Evolutionary conservation across 73 alveolate species (phyloP), one percentile per base, ranked within the genome.

Genomic region (Paramecium primaurelia): DNA sequence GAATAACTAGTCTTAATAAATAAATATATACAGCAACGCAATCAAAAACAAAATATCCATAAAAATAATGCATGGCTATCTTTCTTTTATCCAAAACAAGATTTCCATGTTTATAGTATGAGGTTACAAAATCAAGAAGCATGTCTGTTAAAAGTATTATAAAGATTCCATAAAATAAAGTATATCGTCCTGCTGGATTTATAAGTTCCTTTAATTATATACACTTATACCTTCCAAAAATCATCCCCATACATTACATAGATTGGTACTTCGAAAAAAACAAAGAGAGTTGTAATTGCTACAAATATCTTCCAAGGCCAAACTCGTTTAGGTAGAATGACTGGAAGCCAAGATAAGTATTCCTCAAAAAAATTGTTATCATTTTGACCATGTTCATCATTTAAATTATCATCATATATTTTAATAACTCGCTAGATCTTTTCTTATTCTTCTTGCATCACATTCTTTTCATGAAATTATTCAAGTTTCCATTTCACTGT

Each of bases 31-130:
- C 73, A 14, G 91, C 91, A 4, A 80, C 47, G 32, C 64, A 80
- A 49, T 80, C 91, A 80, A 80, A 80, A 9, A 80, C 58, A 40
- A 40, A 80, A 49, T 80, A 80, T 20, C 91, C 91, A 47, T 80
- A 80, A n/a, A 80, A 80, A 20, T 80, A 80, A 26, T 80, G 71
- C 75, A 32, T 80, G 34, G 91, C 91, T 11, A 80, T 80, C 75
- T 42, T 42, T 26, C 34, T 22, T 5, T 64, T 40, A 80, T 80
- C 91, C 20, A 64, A 40, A 8, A 80, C 75, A 20, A 80, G 58
- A 26, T 80, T 80, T 25, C 91, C 91, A 47, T 80, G 91, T 22
- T 80, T 80, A 80, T 80, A 80, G 77, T 80, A 80, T 9, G 91
- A 59, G 3, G 91, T 80, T 8, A 80, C 91, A 49, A 80, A 80